Evolutionary conservation across 495 filamentous ascomycete genomes (phyloP).

Genomic region (Copromyces sp.): DNA sequence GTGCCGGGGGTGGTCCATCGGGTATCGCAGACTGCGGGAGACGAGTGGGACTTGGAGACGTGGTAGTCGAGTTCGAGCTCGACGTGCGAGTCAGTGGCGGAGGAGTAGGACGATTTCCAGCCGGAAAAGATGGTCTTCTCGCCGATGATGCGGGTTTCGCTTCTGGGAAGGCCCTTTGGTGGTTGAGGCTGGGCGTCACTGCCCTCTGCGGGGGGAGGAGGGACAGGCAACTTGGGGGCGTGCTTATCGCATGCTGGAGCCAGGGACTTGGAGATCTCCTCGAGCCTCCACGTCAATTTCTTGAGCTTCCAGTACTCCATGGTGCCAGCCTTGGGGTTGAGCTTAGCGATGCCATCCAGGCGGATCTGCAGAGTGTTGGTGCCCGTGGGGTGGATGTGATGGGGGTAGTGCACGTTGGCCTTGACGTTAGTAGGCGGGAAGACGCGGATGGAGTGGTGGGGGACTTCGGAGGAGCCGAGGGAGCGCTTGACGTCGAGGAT

Average conservation of each 20-base stretch:
- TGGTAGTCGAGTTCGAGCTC: conserved; percentile 72
- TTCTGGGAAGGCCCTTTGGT: conserved; percentile 67
- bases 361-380: conserved; percentile 69
- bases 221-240: conserved; percentile 43
- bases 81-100: conserved; percentile 54
- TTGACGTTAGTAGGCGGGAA: conserved; percentile 94
- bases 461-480: conserved; percentile 45
- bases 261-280: conserved; percentile 71
- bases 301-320: conserved; percentile 74
- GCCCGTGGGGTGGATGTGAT: conserved; percentile 80
- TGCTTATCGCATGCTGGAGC: conserved; percentile 78
- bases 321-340: conserved; percentile 39
- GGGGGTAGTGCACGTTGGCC: conserved; percentile 66
- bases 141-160: conserved; percentile 64
- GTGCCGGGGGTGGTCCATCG: conserved; percentile 55
- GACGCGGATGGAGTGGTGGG: conserved; percentile 75
- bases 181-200: conserved; percentile 29
- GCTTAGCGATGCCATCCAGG: conserved; percentile 66
- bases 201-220: conserved; percentile 11
- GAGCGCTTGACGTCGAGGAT: conserved; percentile 65
- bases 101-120: conserved; percentile 93
- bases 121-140: conserved; percentile 42
- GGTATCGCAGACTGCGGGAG: conserved; percentile 63
- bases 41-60: conserved; percentile 44
- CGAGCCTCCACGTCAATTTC: conserved; percentile 86